Conservation (phyloP, 768 basidiomycete genomes). For the Pisolithus marmoratus region DNA sequence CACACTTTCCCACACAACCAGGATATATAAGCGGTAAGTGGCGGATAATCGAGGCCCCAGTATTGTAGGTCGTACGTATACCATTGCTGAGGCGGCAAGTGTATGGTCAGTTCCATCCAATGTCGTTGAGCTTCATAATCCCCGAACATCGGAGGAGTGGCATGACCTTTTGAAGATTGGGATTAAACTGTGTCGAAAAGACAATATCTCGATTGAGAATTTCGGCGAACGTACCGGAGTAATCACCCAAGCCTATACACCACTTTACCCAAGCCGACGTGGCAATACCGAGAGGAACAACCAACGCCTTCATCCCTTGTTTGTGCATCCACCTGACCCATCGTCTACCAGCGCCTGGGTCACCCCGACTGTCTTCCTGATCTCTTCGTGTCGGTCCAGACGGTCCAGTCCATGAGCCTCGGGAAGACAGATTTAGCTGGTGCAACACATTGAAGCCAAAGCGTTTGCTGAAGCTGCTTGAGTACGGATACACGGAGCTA, state of each 20-base stretch:
- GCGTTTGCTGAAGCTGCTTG: constrained; percentile 12
- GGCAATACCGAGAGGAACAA: constrained; percentile 51
- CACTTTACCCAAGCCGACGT: constrained; percentile 57
- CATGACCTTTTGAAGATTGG: constrained; percentile 41
- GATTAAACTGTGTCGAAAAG: not conserved
- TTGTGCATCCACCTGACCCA: constrained; percentile 83
- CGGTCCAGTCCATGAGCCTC: not conserved
- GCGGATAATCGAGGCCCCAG: constrained; percentile 96
- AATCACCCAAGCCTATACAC: constrained; percentile 67
- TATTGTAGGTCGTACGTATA: constrained; percentile 85
- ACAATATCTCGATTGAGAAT: not conserved
- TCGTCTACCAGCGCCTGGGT: constrained; percentile 45
- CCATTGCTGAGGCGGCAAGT: constrained; percentile 73
- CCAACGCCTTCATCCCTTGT: constrained; percentile 51
- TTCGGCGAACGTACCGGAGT: constrained; percentile 61
- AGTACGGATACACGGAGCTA: constrained; percentile 18
- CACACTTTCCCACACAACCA: constrained; percentile 78
- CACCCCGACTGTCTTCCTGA: constrained; percentile 14
- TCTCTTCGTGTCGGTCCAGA: constrained; percentile 2
- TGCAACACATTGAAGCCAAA: constrained; percentile 41
- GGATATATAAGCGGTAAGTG: constrained; percentile 84
- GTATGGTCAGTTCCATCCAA: constrained; percentile 89
- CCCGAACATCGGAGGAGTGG: constrained; percentile 78
- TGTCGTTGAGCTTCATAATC: constrained; percentile 94
- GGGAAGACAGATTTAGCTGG: constrained; percentile 26